Evolutionary conservation across 1,284 basidiomycete genomes (phyloP).

Genomic region (Mycosarcoma mackinlayi): DNA sequence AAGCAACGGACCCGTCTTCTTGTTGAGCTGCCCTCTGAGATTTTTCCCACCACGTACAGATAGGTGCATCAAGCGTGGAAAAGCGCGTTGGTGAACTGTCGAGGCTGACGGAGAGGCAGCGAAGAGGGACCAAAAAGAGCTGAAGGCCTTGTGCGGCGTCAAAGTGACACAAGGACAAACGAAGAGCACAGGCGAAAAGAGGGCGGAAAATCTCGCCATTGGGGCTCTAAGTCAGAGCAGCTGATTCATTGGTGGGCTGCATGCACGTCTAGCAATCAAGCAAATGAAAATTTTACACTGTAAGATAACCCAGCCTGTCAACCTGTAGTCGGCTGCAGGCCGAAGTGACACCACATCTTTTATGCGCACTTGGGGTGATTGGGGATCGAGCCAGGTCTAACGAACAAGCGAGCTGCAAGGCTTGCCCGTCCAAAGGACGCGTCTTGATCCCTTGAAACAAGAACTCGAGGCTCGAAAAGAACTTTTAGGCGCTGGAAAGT

Average conservation of each 20-base stretch:
- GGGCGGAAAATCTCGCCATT: too few species aligned
- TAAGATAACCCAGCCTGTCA: too few species aligned
- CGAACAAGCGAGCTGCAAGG: conserved; percentile 6
- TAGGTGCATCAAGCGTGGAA: not conserved
- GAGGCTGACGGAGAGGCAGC: not conserved
- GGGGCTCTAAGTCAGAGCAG: too few species aligned
- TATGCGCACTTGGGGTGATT: too few species aligned
- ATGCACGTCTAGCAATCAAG: too few species aligned
- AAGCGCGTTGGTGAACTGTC: not conserved
- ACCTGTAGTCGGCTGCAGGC: too few species aligned
- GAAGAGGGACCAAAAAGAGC: not conserved
- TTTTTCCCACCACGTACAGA: conserved; percentile 15
- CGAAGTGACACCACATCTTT: too few species aligned
- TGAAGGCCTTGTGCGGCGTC: not conserved
- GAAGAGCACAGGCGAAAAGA: too few species aligned
- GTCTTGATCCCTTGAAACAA: not conserved
- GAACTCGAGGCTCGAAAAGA: not conserved
- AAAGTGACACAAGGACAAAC: not conserved
- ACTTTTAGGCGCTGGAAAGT: too few species aligned
- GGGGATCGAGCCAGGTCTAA: conserved; percentile 1
- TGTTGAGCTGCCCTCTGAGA: not conserved
- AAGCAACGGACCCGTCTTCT: not conserved
- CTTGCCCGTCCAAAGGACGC: not conserved
- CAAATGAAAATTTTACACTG: not conserved
- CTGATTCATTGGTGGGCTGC: too few species aligned